Conservation (phyloP, 495 filamentous ascomycete species). For the Friedmanniomyces simplex region DNA sequence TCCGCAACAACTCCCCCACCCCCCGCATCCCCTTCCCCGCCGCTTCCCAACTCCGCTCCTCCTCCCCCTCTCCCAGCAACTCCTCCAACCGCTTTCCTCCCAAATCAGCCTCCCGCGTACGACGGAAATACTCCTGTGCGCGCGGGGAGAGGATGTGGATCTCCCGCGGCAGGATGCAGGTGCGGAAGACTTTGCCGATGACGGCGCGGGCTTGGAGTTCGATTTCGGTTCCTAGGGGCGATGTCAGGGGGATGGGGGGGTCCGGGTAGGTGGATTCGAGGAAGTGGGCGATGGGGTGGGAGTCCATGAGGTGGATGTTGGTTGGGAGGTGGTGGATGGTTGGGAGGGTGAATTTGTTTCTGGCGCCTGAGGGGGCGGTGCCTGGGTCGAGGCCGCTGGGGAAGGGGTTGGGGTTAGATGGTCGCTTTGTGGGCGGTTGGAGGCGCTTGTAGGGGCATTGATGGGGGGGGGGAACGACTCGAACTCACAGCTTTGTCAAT, state of each 20-base stretch:
- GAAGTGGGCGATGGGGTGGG: constrained; percentile 32
- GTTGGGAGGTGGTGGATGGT: constrained; percentile 35
- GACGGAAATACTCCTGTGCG: constrained; percentile 33
- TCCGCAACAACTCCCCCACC: constrained; percentile 29
- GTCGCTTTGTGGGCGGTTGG: no score
- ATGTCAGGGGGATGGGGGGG: constrained; percentile 28
- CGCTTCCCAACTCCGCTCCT: constrained; percentile 28
- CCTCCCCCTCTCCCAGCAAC: constrained; percentile 25
- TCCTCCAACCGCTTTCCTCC: constrained; percentile 30
- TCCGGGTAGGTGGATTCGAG: constrained; percentile 34
- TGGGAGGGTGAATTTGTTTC: constrained; percentile 34
- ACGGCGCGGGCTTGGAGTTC: constrained; percentile 27
- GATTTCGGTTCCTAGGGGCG: constrained; percentile 31
- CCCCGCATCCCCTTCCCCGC: constrained; percentile 21
- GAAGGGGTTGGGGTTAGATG: background rate
- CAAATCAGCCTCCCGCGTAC: constrained; percentile 31
- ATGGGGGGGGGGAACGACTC: constrained; percentile 14
- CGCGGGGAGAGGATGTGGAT: constrained; percentile 33
- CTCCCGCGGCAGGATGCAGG: constrained; percentile 31
- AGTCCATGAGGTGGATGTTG: constrained; percentile 37
- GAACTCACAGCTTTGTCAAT: constrained; percentile 32
- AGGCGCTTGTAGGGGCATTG: no score
- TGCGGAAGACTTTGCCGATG: constrained; percentile 15
- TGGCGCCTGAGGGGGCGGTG: constrained; percentile 16
- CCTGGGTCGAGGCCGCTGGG: constrained; percentile 25